Evolutionary conservation across 2,329 filamentous ascomycete species (phyloP).

Genomic region (Parascedosporium putredinis): DNA sequence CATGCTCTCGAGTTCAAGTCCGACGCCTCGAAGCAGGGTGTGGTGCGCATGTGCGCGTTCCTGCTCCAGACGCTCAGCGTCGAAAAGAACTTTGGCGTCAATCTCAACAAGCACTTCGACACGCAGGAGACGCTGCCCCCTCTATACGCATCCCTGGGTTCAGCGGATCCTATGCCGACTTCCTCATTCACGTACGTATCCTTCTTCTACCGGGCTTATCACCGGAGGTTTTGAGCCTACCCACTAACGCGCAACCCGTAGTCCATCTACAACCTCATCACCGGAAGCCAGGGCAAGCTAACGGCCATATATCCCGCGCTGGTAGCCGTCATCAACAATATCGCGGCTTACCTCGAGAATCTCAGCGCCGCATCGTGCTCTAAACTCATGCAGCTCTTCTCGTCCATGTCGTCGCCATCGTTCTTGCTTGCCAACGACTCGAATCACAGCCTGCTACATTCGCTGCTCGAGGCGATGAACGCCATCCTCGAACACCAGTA

Average conservation of each 20-base stretch:
- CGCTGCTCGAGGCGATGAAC: conserved; percentile 80
- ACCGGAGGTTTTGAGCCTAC: conserved; percentile 8
- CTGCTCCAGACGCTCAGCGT: conserved; percentile 90
- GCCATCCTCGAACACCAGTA: conserved; percentile 85
- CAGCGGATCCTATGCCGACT: conserved; percentile 84
- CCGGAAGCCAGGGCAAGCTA: conserved; percentile 79
- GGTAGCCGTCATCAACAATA: conserved; percentile 85
- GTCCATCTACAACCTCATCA: conserved; percentile 88
- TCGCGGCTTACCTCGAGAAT: conserved; percentile 72
- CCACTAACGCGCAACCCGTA: conserved; percentile 27
- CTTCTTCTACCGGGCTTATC: neutral
- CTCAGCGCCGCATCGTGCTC: conserved; percentile 65
- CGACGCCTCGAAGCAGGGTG: conserved; percentile 78
- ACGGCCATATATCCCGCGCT: conserved; percentile 88
- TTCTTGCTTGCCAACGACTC: conserved; percentile 88
- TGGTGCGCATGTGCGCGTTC: conserved; percentile 97
- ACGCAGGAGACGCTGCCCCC: conserved; percentile 78
- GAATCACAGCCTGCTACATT: conserved; percentile 72
- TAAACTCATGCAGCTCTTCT: conserved; percentile 78
- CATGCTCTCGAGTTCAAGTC: conserved; percentile 85
- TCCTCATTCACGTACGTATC: conserved; percentile 67
- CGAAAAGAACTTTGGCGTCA: conserved; percentile 80
- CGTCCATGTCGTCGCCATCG: conserved; percentile 84
- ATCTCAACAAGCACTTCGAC: conserved; percentile 80
- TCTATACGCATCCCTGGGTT: conserved; percentile 78